Evolutionary conservation across 164 flowering plant genomes (phyloP).

Genomic region (Stephania yunnanensis): DNA sequence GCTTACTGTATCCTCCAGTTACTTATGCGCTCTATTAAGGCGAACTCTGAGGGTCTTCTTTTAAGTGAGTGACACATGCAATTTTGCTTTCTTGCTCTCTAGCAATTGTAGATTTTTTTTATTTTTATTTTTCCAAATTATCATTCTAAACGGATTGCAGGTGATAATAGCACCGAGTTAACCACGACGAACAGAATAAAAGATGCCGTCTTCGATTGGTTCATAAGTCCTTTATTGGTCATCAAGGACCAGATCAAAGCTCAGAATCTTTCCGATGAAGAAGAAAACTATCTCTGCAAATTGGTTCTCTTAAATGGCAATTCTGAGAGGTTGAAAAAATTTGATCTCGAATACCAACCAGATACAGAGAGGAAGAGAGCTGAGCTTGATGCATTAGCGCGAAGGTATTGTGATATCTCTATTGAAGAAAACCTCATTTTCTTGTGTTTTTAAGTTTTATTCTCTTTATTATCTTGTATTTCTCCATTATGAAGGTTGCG

Average conservation of each 20-base stretch:
- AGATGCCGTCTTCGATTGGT: conserved; percentile 74
- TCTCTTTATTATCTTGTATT: not conserved
- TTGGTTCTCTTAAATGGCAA: conserved; percentile 57
- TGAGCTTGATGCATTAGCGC: conserved; percentile 76
- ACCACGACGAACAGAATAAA: conserved; percentile 64
- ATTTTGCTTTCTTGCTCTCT: not conserved
- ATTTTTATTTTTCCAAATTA: not conserved
- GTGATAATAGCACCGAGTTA: conserved; percentile 58
- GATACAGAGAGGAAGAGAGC: conserved; percentile 56
- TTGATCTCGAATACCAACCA: conserved; percentile 39
- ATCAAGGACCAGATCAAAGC: conserved; percentile 89
- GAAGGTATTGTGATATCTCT: conserved; percentile 44
- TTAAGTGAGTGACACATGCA: conserved; percentile 45
- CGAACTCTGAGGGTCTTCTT: conserved; percentile 56
- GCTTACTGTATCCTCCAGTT: conserved; percentile 67
- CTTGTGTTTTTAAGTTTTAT: not conserved
- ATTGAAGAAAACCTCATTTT: not conserved
- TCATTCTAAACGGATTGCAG: conserved; percentile 25
- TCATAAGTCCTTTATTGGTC: conserved; percentile 70
- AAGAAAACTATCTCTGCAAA: conserved; percentile 63
- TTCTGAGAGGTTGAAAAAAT: conserved; percentile 48
- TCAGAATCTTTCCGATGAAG: conserved; percentile 50
- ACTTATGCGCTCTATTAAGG: conserved; percentile 65
- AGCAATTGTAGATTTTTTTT: not conserved
- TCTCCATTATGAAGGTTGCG: conserved; percentile 46